Evolutionary conservation across 176 grass and related monocot species (phyloP).

Genomic region (Eragrostis curvula): DNA sequence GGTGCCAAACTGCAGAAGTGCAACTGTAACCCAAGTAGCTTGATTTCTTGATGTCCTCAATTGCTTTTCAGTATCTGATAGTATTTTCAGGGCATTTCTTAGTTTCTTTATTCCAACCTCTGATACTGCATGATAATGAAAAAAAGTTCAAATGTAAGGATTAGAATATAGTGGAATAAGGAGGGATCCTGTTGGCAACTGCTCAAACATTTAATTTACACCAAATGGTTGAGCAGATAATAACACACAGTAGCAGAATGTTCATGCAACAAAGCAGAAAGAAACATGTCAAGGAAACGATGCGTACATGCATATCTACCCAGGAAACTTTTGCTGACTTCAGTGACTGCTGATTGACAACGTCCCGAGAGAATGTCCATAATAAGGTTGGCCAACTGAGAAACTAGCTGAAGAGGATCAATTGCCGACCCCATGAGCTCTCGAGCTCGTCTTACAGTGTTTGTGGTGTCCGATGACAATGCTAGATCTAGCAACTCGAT

Average conservation of each 20-base stretch:
- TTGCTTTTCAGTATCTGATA: constrained; percentile 96
- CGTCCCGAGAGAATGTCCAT: constrained; percentile 95
- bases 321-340: constrained; percentile 89
- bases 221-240: not conserved
- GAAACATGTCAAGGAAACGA: not conserved
- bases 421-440: constrained; percentile 89
- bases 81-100: constrained; percentile 88
- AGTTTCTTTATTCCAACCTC: constrained; percentile 91
- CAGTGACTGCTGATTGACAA: constrained; percentile 71
- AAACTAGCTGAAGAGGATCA: constrained; percentile 97
- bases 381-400: constrained; percentile 98
- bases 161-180: constrained; percentile 20
- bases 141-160: constrained; percentile 14
- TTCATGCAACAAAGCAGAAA: constrained; percentile 24
- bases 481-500: constrained; percentile 92
- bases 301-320: constrained; percentile 81
- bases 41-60: constrained; percentile 97
- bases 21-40: constrained; percentile 96
- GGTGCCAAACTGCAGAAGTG: constrained; percentile 94
- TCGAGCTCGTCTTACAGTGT: constrained; percentile 85
- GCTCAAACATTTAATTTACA: constrained; percentile 10
- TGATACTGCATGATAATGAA: constrained; percentile 54
- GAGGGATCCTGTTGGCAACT: not conserved
- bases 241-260: not conserved
- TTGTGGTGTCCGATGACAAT: constrained; percentile 92